Conservation (phyloP, 2,329 filamentous ascomycete species). For the Xylariaceae sp. region DNA sequence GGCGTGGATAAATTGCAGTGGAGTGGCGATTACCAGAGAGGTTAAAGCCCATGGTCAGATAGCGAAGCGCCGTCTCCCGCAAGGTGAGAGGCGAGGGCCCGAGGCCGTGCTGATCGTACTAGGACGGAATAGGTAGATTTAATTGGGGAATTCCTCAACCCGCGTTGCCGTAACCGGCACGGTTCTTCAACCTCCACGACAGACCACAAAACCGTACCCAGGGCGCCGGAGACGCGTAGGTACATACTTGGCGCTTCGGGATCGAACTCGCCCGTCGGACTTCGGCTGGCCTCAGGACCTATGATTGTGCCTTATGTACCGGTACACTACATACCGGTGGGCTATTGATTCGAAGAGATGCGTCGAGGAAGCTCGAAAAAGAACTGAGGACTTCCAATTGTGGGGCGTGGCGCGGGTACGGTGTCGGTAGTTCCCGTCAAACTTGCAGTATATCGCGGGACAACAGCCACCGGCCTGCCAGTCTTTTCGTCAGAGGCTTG, state of each 20-base stretch:
- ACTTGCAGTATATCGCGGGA: background rate
- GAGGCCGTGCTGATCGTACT: too few relatives aligned
- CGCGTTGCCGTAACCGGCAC: background rate
- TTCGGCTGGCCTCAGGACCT: background rate
- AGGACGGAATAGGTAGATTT: background rate
- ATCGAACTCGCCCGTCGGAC: background rate
- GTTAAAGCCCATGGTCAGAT: too few relatives aligned
- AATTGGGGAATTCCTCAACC: background rate
- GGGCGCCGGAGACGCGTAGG: background rate
- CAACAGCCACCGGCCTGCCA: background rate
- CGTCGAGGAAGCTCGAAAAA: background rate
- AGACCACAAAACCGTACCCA: background rate
- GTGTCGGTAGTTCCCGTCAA: background rate
- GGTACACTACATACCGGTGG: background rate
- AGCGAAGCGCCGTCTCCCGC: too few relatives aligned
- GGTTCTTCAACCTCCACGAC: background rate
- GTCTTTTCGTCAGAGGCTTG: background rate
- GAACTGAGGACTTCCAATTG: background rate
- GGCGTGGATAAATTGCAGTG: too few relatives aligned
- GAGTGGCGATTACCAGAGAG: too few relatives aligned
- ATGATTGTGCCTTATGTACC: background rate
- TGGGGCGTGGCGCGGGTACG: background rate
- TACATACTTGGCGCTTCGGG: background rate
- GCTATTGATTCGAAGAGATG: background rate
- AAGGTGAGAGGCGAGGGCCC: too few relatives aligned